Evolutionary conservation across 768 basidiomycete genomes (phyloP).

Genomic region (Lactifluus rugatus): DNA sequence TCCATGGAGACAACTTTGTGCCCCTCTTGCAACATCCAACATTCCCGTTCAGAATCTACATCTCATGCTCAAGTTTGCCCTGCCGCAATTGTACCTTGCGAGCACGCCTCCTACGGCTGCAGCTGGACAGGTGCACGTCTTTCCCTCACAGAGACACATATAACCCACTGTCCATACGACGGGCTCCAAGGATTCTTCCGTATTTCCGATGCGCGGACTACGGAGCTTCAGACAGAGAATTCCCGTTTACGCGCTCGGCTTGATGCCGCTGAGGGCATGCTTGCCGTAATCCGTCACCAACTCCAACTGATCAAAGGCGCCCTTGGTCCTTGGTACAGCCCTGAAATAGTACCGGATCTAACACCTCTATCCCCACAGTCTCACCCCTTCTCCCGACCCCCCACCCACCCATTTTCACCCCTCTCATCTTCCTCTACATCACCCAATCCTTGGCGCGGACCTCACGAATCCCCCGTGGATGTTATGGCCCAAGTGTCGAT

Average conservation of each 20-base stretch:
- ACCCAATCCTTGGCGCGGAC: neutral
- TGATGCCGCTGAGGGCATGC: slow-evolving; percentile 45
- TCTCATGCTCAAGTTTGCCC: slow-evolving; percentile 34
- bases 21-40: slow-evolving; percentile 31
- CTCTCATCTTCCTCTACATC: neutral
- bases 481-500: slow-evolving; percentile 1
- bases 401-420: neutral
- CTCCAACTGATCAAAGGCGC: slow-evolving; percentile 44
- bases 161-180: slow-evolving; percentile 45
- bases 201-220: slow-evolving; percentile 27
- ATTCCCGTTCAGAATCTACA: slow-evolving; percentile 28
- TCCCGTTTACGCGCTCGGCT: slow-evolving; percentile 48
- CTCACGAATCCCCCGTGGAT: slow-evolving; percentile 1
- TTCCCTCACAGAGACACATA: slow-evolving; percentile 30
- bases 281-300: slow-evolving; percentile 46
- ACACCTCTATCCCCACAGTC: neutral
- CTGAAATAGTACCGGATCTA: slow-evolving; percentile 21
- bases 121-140: slow-evolving; percentile 40
- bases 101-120: slow-evolving; percentile 43
- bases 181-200: slow-evolving; percentile 51
- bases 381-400: neutral
- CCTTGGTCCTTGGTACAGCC: slow-evolving; percentile 56
- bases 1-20: slow-evolving; percentile 31
- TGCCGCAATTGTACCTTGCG: slow-evolving; percentile 32
- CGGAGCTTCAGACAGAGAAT: slow-evolving; percentile 54